phyloP scores from a whole-genome alignment of 805 yeast genomes.

The Lipomyces starkeyi region DNA sequence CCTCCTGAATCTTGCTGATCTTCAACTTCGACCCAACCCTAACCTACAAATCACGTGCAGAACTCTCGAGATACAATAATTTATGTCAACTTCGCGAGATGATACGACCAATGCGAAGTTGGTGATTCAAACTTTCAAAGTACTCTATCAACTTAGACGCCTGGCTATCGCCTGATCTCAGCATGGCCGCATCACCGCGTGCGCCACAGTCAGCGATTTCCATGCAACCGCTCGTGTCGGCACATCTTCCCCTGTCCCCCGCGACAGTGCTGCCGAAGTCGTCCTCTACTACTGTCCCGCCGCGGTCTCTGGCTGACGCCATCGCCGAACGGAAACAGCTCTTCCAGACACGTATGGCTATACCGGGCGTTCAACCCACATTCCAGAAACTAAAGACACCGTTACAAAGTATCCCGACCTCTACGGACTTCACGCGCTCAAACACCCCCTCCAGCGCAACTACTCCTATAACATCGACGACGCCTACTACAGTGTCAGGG shows the following conservation, averaged over 20 bases:
- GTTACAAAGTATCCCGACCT: not conserved
- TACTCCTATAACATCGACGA: not conserved
- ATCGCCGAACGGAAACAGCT: not conserved
- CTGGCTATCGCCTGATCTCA: not conserved
- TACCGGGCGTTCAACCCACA: not conserved
- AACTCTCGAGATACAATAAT: too few relatives aligned
- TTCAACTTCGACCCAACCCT: too few relatives aligned
- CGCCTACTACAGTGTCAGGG: not conserved
- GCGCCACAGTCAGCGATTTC: not conserved
- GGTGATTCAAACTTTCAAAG: not conserved
- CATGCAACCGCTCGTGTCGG: not conserved
- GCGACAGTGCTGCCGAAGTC: not conserved
- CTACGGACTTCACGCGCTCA: not conserved
- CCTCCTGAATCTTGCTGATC: too few relatives aligned
- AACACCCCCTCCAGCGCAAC: not conserved
- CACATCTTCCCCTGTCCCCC: not conserved
- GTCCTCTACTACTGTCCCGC: not conserved
- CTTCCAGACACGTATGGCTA: not conserved
- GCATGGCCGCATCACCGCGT: constrained; percentile 2
- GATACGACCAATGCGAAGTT: not conserved
- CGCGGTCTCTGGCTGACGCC: not conserved
- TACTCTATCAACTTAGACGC: not conserved
- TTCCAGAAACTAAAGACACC: not conserved
- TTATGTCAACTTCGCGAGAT: too few relatives aligned
- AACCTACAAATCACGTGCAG: too few relatives aligned